Evolutionary conservation across 2,329 filamentous ascomycete species (phyloP), one percentile per base, ranked within the genome.

Genomic region (Sporothrix dimorphospora): DNA sequence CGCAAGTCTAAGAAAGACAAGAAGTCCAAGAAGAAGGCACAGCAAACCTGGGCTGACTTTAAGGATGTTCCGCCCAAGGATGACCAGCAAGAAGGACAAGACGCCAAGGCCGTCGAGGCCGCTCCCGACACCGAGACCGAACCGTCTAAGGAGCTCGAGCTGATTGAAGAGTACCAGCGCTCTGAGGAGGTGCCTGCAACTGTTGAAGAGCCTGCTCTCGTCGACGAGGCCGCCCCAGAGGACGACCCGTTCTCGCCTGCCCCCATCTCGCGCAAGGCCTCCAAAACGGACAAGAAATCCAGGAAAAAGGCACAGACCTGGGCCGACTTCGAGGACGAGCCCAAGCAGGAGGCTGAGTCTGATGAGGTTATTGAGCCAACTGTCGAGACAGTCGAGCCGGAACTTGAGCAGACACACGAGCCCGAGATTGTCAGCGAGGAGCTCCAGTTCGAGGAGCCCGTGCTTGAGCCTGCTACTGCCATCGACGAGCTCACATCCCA

Each of bases 1-100:
- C n/a, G 34, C 8, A 55, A 71, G 47, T 65, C 69, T 7, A 72
- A 72, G 53, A 72, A 72, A 19, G 67, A 70, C 21, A 72, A 68
- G 40, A 73, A 73, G 42, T 51, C 51, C 21, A 67, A 65, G 21
- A 69, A 69, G 71, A 63, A 70, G 55, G 40, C 68, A 12, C 4
- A 21, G n/a, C 30, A 49, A n/a, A 49, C 51, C 5, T 49, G 21
- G 63, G 7, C 42, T 4, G 63, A 66, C 3, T n/a, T 30, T 5
- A 66, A 63, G 3, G 63, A 51, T 12, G 1, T 38, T 4, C 57
- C 57, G 30, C 27, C 30, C 57, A 21, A 61, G 30, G 27, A 61
- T 6, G 45, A 49, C 19, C 27, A 19, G 19, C 34, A 61, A 40
- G 53, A 59, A 6, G 30, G 30, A 34, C 30, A 34, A 34, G 30